phyloP scores from a whole-genome alignment of 2,329 filamentous ascomycete genomes.

The Alternaria alternata region DNA sequence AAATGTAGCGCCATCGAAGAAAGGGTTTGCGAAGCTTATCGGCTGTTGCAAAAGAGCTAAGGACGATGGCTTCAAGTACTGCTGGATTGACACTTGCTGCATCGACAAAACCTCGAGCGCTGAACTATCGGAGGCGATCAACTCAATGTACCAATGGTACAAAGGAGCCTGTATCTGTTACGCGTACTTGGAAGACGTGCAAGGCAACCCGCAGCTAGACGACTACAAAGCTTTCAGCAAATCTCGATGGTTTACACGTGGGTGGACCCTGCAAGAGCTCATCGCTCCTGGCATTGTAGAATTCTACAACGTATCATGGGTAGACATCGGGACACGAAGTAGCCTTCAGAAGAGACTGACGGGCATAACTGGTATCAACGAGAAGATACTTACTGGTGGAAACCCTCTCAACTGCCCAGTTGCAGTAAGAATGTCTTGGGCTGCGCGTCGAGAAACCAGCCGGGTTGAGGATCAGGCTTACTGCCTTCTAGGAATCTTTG shows the following conservation, averaged over 20 bases:
- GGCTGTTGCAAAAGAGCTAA: not conserved
- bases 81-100: not conserved
- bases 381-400: not conserved
- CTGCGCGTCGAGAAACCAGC: not conserved
- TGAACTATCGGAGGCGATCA: not conserved
- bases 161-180: not conserved
- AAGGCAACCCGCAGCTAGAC: not conserved
- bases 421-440: not conserved
- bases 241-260: not conserved
- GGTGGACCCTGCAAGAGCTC: not conserved
- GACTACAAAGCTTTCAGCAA: not conserved
- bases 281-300: not conserved
- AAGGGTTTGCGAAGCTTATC: not conserved
- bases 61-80: not conserved
- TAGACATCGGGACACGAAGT: not conserved
- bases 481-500: not conserved
- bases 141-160: constrained; percentile 2
- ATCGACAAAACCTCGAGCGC: not conserved
- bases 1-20: not conserved
- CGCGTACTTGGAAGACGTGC: not conserved
- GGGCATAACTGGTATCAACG: not conserved
- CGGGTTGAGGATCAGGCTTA: constrained; percentile 1
- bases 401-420: not conserved
- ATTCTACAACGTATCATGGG: not conserved
- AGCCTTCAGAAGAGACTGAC: not conserved